Percentiles rank a stretch among this genome's conserved stretches.
Evolutionary conservation across 306 rosid genomes (phyloP).

Genomic region (Acacia melanoxylon): DNA sequence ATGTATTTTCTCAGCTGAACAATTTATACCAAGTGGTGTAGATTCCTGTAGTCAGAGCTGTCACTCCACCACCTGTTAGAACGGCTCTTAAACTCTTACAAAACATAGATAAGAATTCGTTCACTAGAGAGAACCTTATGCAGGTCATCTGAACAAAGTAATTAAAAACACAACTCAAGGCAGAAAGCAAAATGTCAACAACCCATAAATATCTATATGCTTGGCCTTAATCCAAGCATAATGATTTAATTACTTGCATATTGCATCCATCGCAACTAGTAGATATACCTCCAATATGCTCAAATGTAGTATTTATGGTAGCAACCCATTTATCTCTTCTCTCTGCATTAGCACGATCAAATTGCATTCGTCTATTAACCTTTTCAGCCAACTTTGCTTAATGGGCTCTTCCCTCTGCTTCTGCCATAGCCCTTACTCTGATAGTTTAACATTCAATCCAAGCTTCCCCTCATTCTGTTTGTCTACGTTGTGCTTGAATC

Average conservation of each 20-base stretch:
- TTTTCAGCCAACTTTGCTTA: conserved; percentile 34
- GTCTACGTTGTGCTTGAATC: conserved; percentile 59
- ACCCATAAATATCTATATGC: not conserved
- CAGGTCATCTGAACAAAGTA: not conserved
- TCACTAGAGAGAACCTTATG: not conserved
- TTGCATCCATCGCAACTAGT: conserved; percentile 10
- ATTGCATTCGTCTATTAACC: conserved; percentile 73
- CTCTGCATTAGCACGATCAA: conserved; percentile 87
- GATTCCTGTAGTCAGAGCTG: too few relatives aligned
- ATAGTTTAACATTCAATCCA: too few relatives aligned
- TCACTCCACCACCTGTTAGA: too few relatives aligned
- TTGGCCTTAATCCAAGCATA: not conserved
- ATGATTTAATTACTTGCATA: not conserved
- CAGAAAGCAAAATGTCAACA: not conserved
- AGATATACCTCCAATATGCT: conserved; percentile 87
- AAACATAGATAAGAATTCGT: conserved; percentile 26
- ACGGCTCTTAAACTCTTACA: not conserved
- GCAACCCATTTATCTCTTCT: conserved; percentile 82
- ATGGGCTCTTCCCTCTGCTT: too few relatives aligned
- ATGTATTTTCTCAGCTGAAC: too few relatives aligned
- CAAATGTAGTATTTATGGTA: conserved; percentile 87
- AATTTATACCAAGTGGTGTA: too few relatives aligned
- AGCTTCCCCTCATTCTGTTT: too few relatives aligned
- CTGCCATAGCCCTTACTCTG: too few relatives aligned
- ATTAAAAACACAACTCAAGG: not conserved